phyloP scores from a whole-genome alignment of 768 basidiomycete genomes.

The Russula vinacea region DNA sequence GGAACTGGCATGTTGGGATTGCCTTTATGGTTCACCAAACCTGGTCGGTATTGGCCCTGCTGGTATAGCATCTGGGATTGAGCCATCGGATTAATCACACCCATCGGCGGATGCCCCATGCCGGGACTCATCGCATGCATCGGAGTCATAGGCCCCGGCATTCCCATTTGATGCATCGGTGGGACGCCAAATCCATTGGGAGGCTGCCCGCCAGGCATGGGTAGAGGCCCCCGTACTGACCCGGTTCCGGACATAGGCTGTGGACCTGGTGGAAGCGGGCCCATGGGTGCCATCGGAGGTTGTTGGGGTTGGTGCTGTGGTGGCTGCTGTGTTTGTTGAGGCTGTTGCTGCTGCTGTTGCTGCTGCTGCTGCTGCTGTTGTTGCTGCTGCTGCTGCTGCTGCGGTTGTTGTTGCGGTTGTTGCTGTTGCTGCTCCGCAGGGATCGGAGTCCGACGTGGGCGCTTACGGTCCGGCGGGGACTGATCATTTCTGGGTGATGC shows the following conservation, averaged over 20 bases:
- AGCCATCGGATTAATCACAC: conserved; percentile 14
- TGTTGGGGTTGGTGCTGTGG: conserved; percentile 49
- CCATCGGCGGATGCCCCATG: conserved; percentile 13
- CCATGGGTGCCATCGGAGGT: conserved; percentile 41
- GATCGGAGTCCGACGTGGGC: conserved; percentile 36
- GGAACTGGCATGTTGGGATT: neutral
- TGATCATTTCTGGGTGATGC: conserved; percentile 35
- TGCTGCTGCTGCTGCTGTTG: conserved; percentile 36
- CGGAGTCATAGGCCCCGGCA: conserved; percentile 16
- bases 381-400: conserved; percentile 33
- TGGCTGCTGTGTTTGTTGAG: conserved; percentile 34
- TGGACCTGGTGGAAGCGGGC: conserved; percentile 38
- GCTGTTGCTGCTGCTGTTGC: conserved; percentile 23
- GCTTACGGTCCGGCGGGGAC: conserved; percentile 38
- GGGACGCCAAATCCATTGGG: conserved; percentile 19
- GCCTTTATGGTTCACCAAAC: conserved; percentile 16
- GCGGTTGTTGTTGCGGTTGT: conserved; percentile 35
- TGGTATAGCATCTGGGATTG: conserved; percentile 17
- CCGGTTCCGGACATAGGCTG: conserved; percentile 33
- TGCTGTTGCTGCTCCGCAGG: conserved; percentile 33
- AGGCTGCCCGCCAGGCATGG: conserved; percentile 41
- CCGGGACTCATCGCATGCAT: conserved; percentile 25
- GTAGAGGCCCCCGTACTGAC: conserved; percentile 39
- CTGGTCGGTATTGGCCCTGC: conserved; percentile 15
- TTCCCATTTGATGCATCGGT: conserved; percentile 21